Conservation (phyloP, 2,329 filamentous ascomycete genomes). For the Dothiorella sarmentorum region DNA sequence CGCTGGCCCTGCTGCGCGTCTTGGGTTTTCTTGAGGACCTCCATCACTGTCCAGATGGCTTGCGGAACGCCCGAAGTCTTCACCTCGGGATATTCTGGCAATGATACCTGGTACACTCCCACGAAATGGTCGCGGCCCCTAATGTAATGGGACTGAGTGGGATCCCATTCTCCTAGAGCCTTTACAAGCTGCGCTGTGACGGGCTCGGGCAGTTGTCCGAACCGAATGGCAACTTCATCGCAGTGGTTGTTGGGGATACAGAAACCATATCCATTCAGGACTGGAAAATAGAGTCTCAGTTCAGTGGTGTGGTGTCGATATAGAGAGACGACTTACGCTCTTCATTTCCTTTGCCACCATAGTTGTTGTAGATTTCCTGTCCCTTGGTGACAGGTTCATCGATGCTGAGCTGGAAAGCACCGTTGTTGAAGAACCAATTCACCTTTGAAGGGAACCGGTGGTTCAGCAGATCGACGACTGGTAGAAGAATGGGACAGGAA, state of each 20-base stretch:
- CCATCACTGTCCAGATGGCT: slow-evolving; percentile 32
- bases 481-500: slow-evolving; percentile 47
- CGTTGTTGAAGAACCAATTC: slow-evolving; percentile 44
- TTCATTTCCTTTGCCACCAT: slow-evolving; percentile 52
- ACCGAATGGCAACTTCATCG: slow-evolving; percentile 44
- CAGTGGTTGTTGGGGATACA: slow-evolving; percentile 46
- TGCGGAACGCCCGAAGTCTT: slow-evolving; percentile 35
- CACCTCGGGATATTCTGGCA: slow-evolving; percentile 24
- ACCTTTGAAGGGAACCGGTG: slow-evolving; percentile 47
- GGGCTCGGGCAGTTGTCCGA: slow-evolving; percentile 38
- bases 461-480: slow-evolving; percentile 49
- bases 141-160: slow-evolving; percentile 30
- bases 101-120: slow-evolving; percentile 28
- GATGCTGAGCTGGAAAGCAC: slow-evolving; percentile 39
- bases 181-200: slow-evolving; percentile 25
- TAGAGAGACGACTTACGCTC: slow-evolving; percentile 32
- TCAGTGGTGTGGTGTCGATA: not conserved
- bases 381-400: slow-evolving; percentile 34
- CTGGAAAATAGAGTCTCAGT: slow-evolving; percentile 17
- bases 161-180: slow-evolving; percentile 18
- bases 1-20: not conserved
- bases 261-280: slow-evolving; percentile 54
- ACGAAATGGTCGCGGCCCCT: slow-evolving; percentile 31
- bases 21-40: slow-evolving; percentile 23
- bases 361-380: slow-evolving; percentile 52